Evolutionary conservation across 257 asterid species (phyloP).

Genomic region (Nicotiana tomentosiformis): DNA sequence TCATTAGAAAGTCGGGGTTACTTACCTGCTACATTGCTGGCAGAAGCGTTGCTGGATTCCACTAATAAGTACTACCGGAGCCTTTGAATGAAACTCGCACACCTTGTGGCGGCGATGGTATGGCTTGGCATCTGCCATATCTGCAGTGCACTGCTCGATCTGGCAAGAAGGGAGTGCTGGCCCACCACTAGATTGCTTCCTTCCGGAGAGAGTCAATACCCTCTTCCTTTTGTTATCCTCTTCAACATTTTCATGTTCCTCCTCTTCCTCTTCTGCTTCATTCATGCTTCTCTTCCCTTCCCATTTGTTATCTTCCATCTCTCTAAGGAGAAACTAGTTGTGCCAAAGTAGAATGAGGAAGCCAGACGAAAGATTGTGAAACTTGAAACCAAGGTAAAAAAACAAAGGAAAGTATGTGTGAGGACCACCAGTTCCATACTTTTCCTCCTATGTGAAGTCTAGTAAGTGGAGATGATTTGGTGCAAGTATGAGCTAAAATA

Average conservation of each 20-base stretch:
- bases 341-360: constrained; percentile 23
- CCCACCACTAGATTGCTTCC: constrained; percentile 32
- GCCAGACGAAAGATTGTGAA: constrained; percentile 26
- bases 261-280: constrained; percentile 47
- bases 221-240: constrained; percentile 54
- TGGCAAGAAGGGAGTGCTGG: constrained; percentile 60
- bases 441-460: constrained; percentile 30
- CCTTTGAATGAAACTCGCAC: constrained; percentile 78
- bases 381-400: constrained; percentile 6
- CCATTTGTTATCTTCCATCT: constrained; percentile 55
- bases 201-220: constrained; percentile 33
- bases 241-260: constrained; percentile 39
- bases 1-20: constrained; percentile 6
- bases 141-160: constrained; percentile 56
- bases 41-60: constrained; percentile 76
- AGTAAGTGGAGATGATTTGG: constrained; percentile 33
- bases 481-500: constrained; percentile 28
- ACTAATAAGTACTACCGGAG: constrained; percentile 48
- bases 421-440: constrained; percentile 74
- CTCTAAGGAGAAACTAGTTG: constrained; percentile 17
- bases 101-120: constrained; percentile 91
- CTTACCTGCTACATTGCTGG: constrained; percentile 98
- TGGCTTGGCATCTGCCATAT: constrained; percentile 54
- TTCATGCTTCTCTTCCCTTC: constrained; percentile 46
- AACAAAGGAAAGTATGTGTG: constrained; percentile 33